A percentile compares a stretch with the other conserved stretches of the same genome.
phyloP scores from a whole-genome alignment of 2,329 filamentous ascomycete species.

The Cryphonectria japonica region DNA sequence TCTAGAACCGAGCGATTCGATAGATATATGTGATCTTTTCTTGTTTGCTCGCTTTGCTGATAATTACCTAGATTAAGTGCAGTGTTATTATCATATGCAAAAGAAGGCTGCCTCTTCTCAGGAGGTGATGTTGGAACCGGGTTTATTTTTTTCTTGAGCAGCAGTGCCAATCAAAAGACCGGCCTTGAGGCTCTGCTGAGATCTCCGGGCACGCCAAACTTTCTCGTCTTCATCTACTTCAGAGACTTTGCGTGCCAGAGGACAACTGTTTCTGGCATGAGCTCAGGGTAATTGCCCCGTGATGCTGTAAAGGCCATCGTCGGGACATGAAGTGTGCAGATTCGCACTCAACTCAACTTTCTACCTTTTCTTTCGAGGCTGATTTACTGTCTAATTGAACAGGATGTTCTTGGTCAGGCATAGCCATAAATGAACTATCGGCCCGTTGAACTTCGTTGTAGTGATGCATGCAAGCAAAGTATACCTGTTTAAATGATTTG shows the following conservation, averaged over 20 bases:
- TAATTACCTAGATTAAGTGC: not conserved
- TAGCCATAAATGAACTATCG: not conserved
- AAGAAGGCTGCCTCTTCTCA: not conserved
- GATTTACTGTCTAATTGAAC: not conserved
- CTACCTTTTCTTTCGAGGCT: not conserved
- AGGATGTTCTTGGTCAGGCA: not conserved
- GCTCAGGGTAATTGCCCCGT: not conserved
- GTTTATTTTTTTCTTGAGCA: not conserved
- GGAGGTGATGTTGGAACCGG: not conserved
- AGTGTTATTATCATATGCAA: not conserved
- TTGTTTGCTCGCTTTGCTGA: not conserved
- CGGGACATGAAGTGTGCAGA: not conserved
- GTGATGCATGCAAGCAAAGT: not conserved
- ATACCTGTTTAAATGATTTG: not conserved
- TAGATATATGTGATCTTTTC: not conserved
- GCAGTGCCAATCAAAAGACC: not conserved
- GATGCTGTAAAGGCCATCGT: not conserved
- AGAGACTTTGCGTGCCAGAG: not conserved
- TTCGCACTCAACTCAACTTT: no score
- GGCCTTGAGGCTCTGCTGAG: not conserved
- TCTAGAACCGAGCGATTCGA: no score
- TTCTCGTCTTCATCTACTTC: not conserved
- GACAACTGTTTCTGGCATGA: slow-evolving; percentile 8
- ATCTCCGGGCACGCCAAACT: no score
- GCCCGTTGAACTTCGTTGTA: slow-evolving; percentile 4